Evolutionary conservation across 768 basidiomycete genomes (phyloP).

Genomic region (Lactifluus piperatus): DNA sequence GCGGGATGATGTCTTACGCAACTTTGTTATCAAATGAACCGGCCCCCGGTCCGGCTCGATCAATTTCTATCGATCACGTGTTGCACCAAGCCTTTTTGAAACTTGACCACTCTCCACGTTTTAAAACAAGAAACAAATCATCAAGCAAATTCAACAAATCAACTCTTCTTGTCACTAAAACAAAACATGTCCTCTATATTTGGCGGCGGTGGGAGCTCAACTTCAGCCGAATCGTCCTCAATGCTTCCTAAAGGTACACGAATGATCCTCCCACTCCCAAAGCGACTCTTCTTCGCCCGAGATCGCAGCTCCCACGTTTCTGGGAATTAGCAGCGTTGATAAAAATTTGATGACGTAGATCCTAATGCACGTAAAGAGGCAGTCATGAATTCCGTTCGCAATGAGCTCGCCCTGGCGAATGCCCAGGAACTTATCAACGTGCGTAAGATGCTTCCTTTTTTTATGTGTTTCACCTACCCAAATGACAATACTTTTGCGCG

Average conservation of each 20-base stretch:
- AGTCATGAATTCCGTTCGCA: constrained; percentile 53
- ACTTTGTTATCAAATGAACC: too few species aligned
- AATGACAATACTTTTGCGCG: not conserved
- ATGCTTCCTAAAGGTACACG: constrained; percentile 10
- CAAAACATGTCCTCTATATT: constrained; percentile 23
- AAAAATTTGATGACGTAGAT: constrained; percentile 24
- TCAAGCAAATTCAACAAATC: not conserved
- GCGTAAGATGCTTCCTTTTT: constrained; percentile 19
- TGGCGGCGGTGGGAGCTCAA: constrained; percentile 20
- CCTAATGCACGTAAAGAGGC: constrained; percentile 33
- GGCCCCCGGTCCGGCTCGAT: not conserved
- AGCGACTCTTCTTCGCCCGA: too few species aligned
- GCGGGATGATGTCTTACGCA: too few species aligned
- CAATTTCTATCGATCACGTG: not conserved
- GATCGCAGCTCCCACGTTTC: too few species aligned
- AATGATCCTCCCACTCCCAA: too few species aligned
- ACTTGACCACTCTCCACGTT: not conserved
- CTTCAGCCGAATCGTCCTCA: constrained; percentile 5
- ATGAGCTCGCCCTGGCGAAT: constrained; percentile 63
- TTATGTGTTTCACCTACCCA: too few species aligned
- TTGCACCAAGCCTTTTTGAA: too few species aligned
- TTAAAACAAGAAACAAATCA: not conserved
- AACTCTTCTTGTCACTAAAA: not conserved
- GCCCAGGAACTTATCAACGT: constrained; percentile 81
- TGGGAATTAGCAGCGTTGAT: not conserved